Percentiles rank a stretch among this genome's conserved stretches.
Evolutionary conservation across 2,329 filamentous ascomycete species (phyloP).

Genomic region (Diaporthe australafricana): DNA sequence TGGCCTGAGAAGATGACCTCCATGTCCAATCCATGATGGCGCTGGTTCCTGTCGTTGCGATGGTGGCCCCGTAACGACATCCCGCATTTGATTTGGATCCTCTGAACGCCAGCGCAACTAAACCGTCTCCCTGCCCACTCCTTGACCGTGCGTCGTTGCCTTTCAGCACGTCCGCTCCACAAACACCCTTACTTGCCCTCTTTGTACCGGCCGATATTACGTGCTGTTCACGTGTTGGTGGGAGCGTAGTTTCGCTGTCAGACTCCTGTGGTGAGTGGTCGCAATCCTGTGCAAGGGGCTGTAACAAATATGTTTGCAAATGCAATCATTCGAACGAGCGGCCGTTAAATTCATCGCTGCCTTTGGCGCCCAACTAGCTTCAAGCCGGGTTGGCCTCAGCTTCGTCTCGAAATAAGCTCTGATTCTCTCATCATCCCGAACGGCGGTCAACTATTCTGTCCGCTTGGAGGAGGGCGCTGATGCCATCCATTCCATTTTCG

Average conservation of each 20-base stretch:
- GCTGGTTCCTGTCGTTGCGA: background rate
- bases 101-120: slow-evolving; percentile 15
- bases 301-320: background rate
- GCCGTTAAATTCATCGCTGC: background rate
- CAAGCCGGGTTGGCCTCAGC: background rate
- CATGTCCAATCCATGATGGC: background rate
- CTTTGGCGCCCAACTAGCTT: background rate
- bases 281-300: too few species aligned
- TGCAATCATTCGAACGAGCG: background rate
- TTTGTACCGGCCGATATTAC: background rate
- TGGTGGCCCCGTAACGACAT: slow-evolving; percentile 1
- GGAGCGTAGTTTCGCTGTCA: background rate
- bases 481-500: slow-evolving; percentile 61
- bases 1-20: background rate
- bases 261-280: background rate
- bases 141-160: background rate
- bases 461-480: slow-evolving; percentile 68
- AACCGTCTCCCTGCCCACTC: background rate
- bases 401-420: background rate
- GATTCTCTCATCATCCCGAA: slow-evolving; percentile 1
- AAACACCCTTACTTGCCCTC: background rate
- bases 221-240: background rate
- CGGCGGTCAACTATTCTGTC: slow-evolving; percentile 69
- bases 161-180: background rate
- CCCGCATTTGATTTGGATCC: slow-evolving; percentile 9